These are phyloP conservation scores for Torrubiellomyces zombiae DNA, from an alignment of 2,329 filamentous ascomycete species.

Conservation along the genomic window DNA sequence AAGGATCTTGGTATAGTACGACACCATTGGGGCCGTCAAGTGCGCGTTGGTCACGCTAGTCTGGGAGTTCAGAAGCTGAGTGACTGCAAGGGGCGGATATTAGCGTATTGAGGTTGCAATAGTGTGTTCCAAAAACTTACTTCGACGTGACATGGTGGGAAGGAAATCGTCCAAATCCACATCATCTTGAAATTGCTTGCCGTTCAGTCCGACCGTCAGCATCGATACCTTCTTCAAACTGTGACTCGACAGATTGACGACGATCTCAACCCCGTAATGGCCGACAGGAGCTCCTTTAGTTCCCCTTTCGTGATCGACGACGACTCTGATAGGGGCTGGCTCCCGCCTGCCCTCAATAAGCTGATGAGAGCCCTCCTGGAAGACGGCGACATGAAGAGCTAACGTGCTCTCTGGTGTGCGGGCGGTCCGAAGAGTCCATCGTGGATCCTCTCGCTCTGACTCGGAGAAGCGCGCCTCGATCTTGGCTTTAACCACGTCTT, in stretches of 20 bases:
- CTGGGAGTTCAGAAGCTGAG: conserved; percentile 54
- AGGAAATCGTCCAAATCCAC: conserved; percentile 57
- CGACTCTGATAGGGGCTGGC: conserved; percentile 51
- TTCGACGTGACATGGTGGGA: conserved; percentile 54
- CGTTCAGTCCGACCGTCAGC: conserved; percentile 46
- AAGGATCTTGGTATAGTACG: conserved; percentile 63
- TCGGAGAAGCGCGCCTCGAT: conserved; percentile 77
- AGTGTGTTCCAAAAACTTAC: conserved; percentile 30
- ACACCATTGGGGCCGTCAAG: conserved; percentile 52
- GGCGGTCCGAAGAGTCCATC: conserved; percentile 63
- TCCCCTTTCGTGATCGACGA: conserved; percentile 54
- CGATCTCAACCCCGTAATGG: conserved; percentile 55
- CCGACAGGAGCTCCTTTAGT: conserved; percentile 49
- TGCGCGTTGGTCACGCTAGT: conserved; percentile 49
- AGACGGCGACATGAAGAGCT: conserved; percentile 49
- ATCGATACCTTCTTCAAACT: conserved; percentile 33
- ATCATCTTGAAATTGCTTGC: conserved; percentile 57
- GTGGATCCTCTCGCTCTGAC: conserved; percentile 60
- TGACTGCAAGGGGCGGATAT: conserved; percentile 33
- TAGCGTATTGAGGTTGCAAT: not conserved
- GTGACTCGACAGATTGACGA: conserved; percentile 41
- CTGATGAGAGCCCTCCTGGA: conserved; percentile 50
- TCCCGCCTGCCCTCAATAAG: conserved; percentile 47
- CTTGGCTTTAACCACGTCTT: conserved; percentile 74
- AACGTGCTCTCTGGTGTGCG: conserved; percentile 44